Evolutionary conservation across 306 rosid genomes (phyloP).

Genomic region (Medicago ruthenica): DNA sequence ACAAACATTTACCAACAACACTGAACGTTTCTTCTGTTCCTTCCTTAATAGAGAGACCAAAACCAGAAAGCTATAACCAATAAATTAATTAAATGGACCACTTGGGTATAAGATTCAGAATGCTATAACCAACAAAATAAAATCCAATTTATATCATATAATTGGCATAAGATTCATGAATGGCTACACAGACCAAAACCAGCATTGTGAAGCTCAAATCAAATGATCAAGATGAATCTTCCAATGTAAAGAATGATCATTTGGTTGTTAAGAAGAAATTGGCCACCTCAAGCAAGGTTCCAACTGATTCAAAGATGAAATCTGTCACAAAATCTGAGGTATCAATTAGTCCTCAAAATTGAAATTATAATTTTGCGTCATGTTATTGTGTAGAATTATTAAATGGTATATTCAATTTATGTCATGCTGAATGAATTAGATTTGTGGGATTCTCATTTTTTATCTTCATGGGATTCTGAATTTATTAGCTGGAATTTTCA

Average conservation of each 20-base stretch:
- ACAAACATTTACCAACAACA: neutral
- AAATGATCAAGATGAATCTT: slow-evolving; percentile 58
- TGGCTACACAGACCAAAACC: slow-evolving; percentile 61
- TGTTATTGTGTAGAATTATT: slow-evolving; percentile 25
- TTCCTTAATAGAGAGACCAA: neutral
- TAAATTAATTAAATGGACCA: neutral
- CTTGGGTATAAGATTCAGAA: neutral
- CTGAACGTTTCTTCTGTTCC: neutral
- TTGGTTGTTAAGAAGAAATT: slow-evolving; percentile 51
- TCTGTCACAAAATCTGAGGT: slow-evolving; percentile 75
- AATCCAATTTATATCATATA: slow-evolving; percentile 42
- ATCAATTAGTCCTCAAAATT: slow-evolving; percentile 14
- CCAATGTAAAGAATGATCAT: slow-evolving; percentile 35
- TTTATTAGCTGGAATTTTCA: too few species aligned
- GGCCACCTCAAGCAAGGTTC: slow-evolving; percentile 60
- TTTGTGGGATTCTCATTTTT: neutral
- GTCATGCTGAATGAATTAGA: slow-evolving; percentile 33
- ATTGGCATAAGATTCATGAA: slow-evolving; percentile 32
- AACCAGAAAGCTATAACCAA: too few species aligned
- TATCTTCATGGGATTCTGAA: too few species aligned
- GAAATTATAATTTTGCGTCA: neutral
- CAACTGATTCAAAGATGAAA: slow-evolving; percentile 60
- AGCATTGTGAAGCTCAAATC: slow-evolving; percentile 57
- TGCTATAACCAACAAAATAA: neutral
- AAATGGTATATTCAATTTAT: slow-evolving; percentile 20